phyloP scores from a whole-genome alignment of 2,329 filamentous ascomycete genomes.

The Colletotrichum sp. region DNA sequence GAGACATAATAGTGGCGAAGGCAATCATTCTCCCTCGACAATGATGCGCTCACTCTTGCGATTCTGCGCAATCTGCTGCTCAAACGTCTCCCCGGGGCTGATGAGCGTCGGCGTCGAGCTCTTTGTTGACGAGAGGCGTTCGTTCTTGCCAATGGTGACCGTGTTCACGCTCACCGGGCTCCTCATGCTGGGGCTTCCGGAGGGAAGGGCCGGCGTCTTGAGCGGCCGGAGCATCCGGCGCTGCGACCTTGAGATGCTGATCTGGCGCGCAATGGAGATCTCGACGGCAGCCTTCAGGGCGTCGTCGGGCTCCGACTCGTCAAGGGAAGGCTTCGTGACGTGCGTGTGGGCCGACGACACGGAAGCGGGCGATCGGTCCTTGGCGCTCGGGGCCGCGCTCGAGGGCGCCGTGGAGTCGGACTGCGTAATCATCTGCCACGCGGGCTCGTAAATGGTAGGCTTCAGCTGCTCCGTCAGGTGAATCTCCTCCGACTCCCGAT shows the following conservation, averaged over 20 bases:
- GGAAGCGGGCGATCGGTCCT: slow-evolving; percentile 36
- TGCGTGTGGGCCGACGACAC: slow-evolving; percentile 38
- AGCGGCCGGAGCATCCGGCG: slow-evolving; percentile 63
- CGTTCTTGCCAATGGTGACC: slow-evolving; percentile 25
- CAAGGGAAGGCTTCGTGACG: slow-evolving; percentile 36
- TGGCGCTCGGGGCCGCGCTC: slow-evolving; percentile 27
- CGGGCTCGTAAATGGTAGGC: slow-evolving; percentile 44
- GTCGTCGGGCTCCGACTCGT: slow-evolving; percentile 40
- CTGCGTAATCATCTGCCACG: slow-evolving; percentile 53
- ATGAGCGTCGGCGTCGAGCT: slow-evolving; percentile 53
- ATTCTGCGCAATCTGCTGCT: slow-evolving; percentile 40
- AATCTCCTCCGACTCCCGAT: slow-evolving; percentile 27
- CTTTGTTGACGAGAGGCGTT: slow-evolving; percentile 40
- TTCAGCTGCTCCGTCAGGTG: slow-evolving; percentile 34
- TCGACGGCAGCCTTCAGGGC: slow-evolving; percentile 62
- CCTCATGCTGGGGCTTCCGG: slow-evolving; percentile 11
- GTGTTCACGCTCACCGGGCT: slow-evolving; percentile 15
- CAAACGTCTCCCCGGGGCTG: slow-evolving; percentile 34
- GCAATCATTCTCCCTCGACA: slow-evolving; percentile 45
- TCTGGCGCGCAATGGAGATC: slow-evolving; percentile 71
- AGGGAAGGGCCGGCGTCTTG: slow-evolving; percentile 34
- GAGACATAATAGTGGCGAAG: not conserved
- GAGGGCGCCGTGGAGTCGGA: slow-evolving; percentile 29
- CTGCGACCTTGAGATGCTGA: slow-evolving; percentile 68
- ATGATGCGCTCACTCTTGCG: slow-evolving; percentile 60